phyloP scores from a whole-genome alignment of 192 early-diverging fungal species.

The Backusella luteola region DNA sequence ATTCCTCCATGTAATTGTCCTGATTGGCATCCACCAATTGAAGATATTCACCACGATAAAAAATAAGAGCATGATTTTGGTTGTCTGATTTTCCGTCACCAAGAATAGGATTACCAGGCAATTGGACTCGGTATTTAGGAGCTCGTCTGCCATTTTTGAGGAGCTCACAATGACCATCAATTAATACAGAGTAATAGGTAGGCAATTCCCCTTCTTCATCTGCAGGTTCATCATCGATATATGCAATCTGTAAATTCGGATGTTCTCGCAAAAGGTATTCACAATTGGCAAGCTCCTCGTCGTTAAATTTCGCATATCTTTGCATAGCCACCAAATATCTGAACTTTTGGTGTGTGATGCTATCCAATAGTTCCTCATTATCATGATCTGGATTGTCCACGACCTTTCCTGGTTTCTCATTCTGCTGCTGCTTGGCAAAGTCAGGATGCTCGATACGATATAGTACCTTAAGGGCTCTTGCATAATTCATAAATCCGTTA shows the following conservation, averaged over 20 bases:
- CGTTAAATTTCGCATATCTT: constrained; percentile 63
- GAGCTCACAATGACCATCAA: constrained; percentile 65
- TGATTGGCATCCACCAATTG: constrained; percentile 79
- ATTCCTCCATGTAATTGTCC: constrained; percentile 79
- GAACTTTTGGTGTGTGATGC: constrained; percentile 66
- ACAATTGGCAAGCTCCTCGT: constrained; percentile 61
- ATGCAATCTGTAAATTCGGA: constrained; percentile 66
- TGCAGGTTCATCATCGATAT: constrained; percentile 57
- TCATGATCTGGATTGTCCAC: not conserved
- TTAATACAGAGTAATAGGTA: constrained; percentile 49
- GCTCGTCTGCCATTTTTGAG: constrained; percentile 52
- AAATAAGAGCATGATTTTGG: constrained; percentile 73
- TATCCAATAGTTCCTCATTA: constrained; percentile 52
- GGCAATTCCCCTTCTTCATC: constrained; percentile 36
- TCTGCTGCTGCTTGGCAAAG: constrained; percentile 25
- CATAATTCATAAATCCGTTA: constrained; percentile 74
- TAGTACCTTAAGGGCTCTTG: constrained; percentile 64
- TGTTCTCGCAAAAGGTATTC: constrained; percentile 63
- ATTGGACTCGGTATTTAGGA: constrained; percentile 62
- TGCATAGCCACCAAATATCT: constrained; percentile 72
- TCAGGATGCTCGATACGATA: constrained; percentile 69
- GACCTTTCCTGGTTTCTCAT: not conserved
- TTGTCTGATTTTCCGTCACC: constrained; percentile 80
- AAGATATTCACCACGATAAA: constrained; percentile 72
- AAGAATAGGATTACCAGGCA: constrained; percentile 71